Conservation (phyloP, 1,139 yeast genomes). For the Pichia inconspicua region DNA sequence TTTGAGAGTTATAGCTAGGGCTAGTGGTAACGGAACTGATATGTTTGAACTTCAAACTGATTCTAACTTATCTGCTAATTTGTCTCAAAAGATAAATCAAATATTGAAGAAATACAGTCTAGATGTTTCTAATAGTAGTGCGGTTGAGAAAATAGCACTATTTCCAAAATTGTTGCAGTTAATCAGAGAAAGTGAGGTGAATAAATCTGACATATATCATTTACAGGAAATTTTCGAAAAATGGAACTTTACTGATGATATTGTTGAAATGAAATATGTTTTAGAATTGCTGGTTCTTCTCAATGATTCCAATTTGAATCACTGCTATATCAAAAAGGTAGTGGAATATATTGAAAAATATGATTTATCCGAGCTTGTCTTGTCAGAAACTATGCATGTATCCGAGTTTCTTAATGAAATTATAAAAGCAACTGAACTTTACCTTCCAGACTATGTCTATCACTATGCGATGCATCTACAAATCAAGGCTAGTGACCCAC, state of each 20-base stretch:
- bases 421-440: background rate
- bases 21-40: background rate
- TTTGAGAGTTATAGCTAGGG: too few species aligned
- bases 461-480: background rate
- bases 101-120: background rate
- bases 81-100: background rate
- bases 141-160: background rate
- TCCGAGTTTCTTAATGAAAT: background rate
- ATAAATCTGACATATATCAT: too few species aligned
- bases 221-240: background rate
- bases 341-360: background rate
- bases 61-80: background rate
- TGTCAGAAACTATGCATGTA: background rate
- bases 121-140: background rate
- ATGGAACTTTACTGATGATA: background rate
- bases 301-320: background rate
- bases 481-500: background rate
- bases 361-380: background rate
- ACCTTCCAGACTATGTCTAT: background rate
- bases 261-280: background rate
- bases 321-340: background rate
- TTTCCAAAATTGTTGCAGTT: background rate
- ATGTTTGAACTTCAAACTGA: background rate
- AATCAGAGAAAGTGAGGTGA: too few species aligned
- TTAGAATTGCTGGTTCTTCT: background rate